These are phyloP conservation scores for Rhododendron mucronatum DNA, from an alignment of 148 eudicot genomes.

Conservation along the genomic window DNA sequence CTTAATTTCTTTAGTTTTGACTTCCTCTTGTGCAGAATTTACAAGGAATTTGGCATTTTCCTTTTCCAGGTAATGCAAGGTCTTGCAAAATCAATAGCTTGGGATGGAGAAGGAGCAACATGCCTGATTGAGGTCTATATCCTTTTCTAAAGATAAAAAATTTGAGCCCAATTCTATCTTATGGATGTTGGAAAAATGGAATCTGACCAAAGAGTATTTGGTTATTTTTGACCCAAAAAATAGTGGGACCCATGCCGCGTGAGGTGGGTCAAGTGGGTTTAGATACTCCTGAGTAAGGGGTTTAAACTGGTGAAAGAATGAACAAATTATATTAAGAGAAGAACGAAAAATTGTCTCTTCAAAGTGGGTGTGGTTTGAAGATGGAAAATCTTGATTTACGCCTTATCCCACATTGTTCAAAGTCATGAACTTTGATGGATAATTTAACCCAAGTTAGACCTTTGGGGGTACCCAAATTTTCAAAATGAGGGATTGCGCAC, in stretches of 20 bases:
- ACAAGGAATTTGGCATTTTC: conserved; percentile 1
- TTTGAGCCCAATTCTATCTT: not conserved
- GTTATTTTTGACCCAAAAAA: not conserved
- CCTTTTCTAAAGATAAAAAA: not conserved
- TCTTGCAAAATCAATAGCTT: conserved; percentile 96
- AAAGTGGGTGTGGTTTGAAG: not conserved
- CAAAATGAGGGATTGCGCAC: not conserved
- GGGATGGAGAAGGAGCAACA: conserved; percentile 99
- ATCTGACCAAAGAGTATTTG: not conserved
- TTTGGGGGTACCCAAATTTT: no score
- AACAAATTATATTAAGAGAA: no score
- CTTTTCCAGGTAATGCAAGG: conserved; percentile 91
- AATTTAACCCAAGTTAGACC: not conserved
- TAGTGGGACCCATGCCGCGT: not conserved
- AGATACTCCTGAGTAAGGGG: not conserved
- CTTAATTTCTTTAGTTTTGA: not conserved
- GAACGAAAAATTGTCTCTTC: no score
- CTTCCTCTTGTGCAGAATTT: not conserved
- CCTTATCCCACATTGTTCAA: not conserved
- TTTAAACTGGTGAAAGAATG: not conserved
- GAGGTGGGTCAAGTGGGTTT: not conserved
- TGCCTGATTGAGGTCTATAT: conserved; percentile 85
- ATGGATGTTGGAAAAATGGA: not conserved
- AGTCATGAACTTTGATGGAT: not conserved
- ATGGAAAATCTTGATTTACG: not conserved